A percentile compares a stretch with the other conserved stretches of the same genome.
Conservation (phyloP, 2,329 filamentous ascomycete species). For the Saccharata proteae region DNA sequence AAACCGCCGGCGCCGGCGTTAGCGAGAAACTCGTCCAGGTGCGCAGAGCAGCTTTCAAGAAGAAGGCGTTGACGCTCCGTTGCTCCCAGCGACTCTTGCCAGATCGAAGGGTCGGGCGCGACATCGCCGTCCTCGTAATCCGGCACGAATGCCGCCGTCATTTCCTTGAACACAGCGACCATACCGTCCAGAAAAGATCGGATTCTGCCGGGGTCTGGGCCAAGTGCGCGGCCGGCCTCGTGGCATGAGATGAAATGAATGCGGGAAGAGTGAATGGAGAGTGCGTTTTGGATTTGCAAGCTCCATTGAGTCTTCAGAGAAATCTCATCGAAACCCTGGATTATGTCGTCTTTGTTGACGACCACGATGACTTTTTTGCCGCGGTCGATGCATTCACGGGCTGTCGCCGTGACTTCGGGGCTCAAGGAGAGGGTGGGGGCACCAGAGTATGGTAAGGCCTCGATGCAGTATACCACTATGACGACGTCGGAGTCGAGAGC, state of each 20-base stretch:
- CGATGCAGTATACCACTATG: conserved; percentile 64
- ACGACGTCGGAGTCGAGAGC: conserved; percentile 78
- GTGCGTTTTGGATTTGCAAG: conserved; percentile 12
- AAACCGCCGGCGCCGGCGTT: conserved; percentile 33
- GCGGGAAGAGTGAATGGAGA: conserved; percentile 23
- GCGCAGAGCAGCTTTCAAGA: conserved; percentile 56
- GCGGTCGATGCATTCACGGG: conserved; percentile 35
- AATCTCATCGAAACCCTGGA: conserved; percentile 25
- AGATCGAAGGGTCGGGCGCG: conserved; percentile 48
- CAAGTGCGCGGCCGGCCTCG: conserved; percentile 29
- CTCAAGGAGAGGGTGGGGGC: conserved; percentile 30
- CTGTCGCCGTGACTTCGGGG: conserved; percentile 45
- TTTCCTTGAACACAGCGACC: conserved; percentile 51
- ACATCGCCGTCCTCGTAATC: conserved; percentile 21
- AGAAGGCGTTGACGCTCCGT: conserved; percentile 81
- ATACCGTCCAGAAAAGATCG: conserved; percentile 56
- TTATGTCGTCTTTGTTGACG: conserved; percentile 49
- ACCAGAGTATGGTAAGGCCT: conserved; percentile 26
- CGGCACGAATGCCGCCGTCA: conserved; percentile 47
- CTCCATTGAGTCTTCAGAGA: background rate
- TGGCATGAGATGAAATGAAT: conserved; percentile 63
- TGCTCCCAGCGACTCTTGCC: conserved; percentile 78
- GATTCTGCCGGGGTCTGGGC: conserved; percentile 50
- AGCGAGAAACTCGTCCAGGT: conserved; percentile 61
- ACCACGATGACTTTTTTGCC: conserved; percentile 45